Percentiles rank a stretch among this genome's conserved stretches.
Conservation (phyloP, 2,329 filamentous ascomycete species). For the Penicillium decumbens region DNA sequence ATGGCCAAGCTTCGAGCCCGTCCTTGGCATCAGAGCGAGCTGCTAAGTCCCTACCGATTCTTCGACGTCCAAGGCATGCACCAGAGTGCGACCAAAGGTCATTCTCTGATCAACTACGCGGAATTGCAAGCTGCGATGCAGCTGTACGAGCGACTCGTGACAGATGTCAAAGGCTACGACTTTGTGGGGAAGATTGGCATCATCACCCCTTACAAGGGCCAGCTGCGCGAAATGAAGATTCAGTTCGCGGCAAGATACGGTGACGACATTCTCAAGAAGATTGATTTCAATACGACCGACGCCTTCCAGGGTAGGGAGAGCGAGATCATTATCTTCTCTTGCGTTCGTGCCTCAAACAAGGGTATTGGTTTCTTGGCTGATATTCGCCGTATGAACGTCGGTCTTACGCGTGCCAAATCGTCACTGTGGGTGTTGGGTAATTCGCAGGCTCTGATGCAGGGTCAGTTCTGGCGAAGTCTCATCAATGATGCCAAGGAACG, state of each 20-base stretch:
- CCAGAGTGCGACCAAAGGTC: constrained; percentile 71
- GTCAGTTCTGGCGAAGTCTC: constrained; percentile 83
- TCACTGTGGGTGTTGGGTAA: constrained; percentile 96
- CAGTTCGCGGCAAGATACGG: constrained; percentile 72
- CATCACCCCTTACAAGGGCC: constrained; percentile 96
- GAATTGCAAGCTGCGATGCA: constrained; percentile 83
- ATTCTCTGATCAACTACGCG: constrained; percentile 82
- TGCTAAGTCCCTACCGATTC: constrained; percentile 92
- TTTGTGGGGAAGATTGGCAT: constrained; percentile 85
- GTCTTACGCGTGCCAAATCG: constrained; percentile 91
- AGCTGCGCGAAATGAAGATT: constrained; percentile 72
- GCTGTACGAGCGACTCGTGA: constrained; percentile 72
- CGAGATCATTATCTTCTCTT: constrained; percentile 98
- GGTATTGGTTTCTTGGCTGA: constrained; percentile 98
- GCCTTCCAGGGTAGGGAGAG: constrained; percentile 96
- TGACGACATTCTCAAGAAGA: constrained; percentile 65
- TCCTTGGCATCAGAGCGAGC: constrained; percentile 76
- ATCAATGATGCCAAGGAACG: constrained; percentile 74
- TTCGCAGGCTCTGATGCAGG: constrained; percentile 76
- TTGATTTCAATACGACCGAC: constrained; percentile 99
- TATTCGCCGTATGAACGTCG: constrained; percentile 98
- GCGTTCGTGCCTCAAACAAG: constrained; percentile 85
- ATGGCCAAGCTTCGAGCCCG: constrained; percentile 72
- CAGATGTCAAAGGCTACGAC: constrained; percentile 65
- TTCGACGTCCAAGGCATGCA: constrained; percentile 93